phyloP scores from a whole-genome alignment of 2,329 filamentous ascomycete species.

The Calonectria multiphialidica region DNA sequence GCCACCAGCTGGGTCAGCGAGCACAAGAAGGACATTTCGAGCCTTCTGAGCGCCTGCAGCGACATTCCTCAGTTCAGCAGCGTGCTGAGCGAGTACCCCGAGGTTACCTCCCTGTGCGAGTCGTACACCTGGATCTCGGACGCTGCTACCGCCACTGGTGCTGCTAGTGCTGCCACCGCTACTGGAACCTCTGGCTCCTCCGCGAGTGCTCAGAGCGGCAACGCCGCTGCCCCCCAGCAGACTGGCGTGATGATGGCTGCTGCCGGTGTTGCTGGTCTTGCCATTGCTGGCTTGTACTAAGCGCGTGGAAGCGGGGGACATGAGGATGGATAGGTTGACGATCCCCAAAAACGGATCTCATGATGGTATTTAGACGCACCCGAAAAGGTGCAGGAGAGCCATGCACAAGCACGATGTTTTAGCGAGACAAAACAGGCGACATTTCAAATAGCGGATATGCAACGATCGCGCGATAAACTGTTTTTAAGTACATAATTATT shows the following conservation, averaged over 20 bases:
- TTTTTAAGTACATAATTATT: not conserved
- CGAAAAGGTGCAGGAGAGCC: too few species aligned
- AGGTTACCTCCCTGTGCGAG: not conserved
- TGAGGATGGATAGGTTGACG: not conserved
- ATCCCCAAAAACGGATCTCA: not conserved
- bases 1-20: not conserved
- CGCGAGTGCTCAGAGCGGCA: not conserved
- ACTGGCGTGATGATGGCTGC: not conserved
- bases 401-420: too few species aligned
- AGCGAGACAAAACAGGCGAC: not conserved
- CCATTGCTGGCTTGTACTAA: constrained; percentile 3
- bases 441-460: not conserved
- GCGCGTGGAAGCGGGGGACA: too few species aligned
- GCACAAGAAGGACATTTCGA: not conserved
- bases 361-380: not conserved
- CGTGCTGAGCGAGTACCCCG: not conserved
- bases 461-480: not conserved
- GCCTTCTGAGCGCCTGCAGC: not conserved
- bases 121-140: not conserved
- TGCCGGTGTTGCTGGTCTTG: not conserved
- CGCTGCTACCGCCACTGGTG: not conserved
- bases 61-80: constrained; percentile 4
- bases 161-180: not conserved
- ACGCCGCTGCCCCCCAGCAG: not conserved
- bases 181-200: not conserved